Conservation (phyloP, 2,329 filamentous ascomycete species). For the Aureobasidium sp. region DNA sequence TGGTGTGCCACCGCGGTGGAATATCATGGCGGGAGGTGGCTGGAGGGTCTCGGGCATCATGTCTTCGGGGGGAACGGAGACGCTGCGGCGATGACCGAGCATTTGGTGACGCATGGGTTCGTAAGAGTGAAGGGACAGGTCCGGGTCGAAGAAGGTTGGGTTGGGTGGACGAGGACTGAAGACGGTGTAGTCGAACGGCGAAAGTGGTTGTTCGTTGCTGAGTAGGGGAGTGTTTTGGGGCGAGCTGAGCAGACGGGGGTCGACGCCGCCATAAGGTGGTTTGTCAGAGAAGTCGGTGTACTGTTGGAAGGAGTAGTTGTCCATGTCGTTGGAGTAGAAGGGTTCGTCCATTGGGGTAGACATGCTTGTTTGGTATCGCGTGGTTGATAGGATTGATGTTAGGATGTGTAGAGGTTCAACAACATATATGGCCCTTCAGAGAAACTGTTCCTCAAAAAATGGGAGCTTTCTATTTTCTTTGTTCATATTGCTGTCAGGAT, state of each 20-base stretch:
- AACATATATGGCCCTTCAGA: neutral
- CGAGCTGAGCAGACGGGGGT: slow-evolving; percentile 1
- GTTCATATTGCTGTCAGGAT: neutral
- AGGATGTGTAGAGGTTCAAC: neutral
- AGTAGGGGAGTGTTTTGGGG: neutral
- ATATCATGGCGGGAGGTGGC: slow-evolving; percentile 3
- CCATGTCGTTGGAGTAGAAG: neutral
- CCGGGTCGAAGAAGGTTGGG: neutral
- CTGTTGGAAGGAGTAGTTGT: neutral
- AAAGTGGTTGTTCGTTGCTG: neutral
- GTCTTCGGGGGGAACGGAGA: slow-evolving; percentile 14
- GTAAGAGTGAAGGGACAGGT: neutral
- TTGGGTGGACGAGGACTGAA: neutral
- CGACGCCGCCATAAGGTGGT: neutral
- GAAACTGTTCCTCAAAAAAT: neutral
- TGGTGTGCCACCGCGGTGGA: slow-evolving; percentile 7
- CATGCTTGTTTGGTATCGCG: neutral
- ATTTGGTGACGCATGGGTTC: slow-evolving; percentile 15
- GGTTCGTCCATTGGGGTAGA: neutral
- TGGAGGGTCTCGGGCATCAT: neutral
- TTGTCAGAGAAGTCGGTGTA: neutral
- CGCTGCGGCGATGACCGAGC: slow-evolving; percentile 11
- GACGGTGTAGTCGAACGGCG: neutral
- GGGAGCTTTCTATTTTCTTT: neutral
- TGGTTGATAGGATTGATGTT: neutral